phyloP scores from a whole-genome alignment of 305 asterid species.

The Fraxinus albicans region DNA sequence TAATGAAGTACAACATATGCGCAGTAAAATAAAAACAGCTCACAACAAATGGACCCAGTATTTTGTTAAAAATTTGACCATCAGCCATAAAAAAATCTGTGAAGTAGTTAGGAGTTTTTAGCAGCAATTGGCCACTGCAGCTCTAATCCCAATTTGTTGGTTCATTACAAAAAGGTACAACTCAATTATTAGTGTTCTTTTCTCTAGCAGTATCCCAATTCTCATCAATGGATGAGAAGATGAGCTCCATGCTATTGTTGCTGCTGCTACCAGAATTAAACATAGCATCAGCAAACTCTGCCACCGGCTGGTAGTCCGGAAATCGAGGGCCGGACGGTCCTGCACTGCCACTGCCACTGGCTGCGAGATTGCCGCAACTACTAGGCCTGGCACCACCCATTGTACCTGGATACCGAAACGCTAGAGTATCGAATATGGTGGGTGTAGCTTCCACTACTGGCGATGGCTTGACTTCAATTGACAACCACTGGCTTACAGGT shows the following conservation, averaged over 20 bases:
- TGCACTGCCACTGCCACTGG: conserved; percentile 13
- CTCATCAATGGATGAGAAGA: conserved; percentile 61
- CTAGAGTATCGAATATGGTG: background rate
- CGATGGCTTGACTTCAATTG: conserved; percentile 47
- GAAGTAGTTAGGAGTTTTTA: background rate
- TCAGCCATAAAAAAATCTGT: background rate
- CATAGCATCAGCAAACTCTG: conserved; percentile 79
- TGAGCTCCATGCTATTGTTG: conserved; percentile 67
- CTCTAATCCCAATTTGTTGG: background rate
- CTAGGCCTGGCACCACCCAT: conserved; percentile 1
- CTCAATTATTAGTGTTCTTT: conserved; percentile 32
- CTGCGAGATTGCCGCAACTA: background rate
- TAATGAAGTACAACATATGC: background rate
- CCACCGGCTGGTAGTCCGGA: conserved; percentile 55
- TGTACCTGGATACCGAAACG: background rate
- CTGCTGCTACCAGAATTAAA: conserved; percentile 80
- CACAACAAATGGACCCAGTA: background rate
- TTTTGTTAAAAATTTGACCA: background rate
- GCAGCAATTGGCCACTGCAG: background rate
- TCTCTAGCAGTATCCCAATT: conserved; percentile 55
- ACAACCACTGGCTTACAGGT: conserved; percentile 49
- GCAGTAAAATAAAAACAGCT: background rate
- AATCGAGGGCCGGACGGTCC: conserved; percentile 29
- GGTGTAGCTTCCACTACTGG: conserved; percentile 15
- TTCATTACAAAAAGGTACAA: background rate